Conservation (phyloP, 805 yeast genomes). For the Kurtzmaniella fragi region DNA sequence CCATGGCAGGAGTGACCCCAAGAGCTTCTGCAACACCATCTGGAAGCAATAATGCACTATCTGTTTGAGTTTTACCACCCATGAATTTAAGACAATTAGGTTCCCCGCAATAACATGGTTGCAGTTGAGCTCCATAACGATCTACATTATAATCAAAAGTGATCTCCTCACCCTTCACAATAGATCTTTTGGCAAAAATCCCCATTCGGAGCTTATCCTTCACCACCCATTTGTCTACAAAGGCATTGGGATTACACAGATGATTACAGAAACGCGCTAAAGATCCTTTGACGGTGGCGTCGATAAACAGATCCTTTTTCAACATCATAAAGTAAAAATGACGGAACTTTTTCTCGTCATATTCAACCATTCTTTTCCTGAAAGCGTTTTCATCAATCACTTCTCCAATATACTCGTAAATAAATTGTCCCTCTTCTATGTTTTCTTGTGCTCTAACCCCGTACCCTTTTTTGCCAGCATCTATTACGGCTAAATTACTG, state of each 20-base stretch:
- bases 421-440: conserved; percentile 61
- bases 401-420: conserved; percentile 92
- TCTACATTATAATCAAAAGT: conserved; percentile 94
- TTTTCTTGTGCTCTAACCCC: conserved; percentile 72
- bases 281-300: conserved; percentile 87
- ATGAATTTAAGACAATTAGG: conserved; percentile 86
- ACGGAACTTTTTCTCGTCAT: conserved; percentile 61
- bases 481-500: conserved; percentile 74
- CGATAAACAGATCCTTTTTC: conserved; percentile 87
- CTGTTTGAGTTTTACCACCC: conserved; percentile 97
- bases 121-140: conserved; percentile 91
- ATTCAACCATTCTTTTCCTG: conserved; percentile 65
- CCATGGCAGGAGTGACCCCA: conserved; percentile 65
- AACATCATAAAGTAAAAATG: conserved; percentile 97
- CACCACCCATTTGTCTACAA: conserved; percentile 96
- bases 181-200: conserved; percentile 76
- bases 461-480: conserved; percentile 81
- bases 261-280: conserved; percentile 92
- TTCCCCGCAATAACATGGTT: conserved; percentile 92
- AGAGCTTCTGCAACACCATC: conserved; percentile 81
- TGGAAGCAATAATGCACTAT: conserved; percentile 79
- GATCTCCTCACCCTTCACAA: conserved; percentile 77
- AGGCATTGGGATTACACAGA: conserved; percentile 92
- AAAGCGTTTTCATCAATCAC: conserved; percentile 81
- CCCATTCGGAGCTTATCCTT: conserved; percentile 91